These are phyloP conservation scores for Psilocybe cyanescens DNA, from an alignment of 768 basidiomycete genomes.

Conservation along the genomic window DNA sequence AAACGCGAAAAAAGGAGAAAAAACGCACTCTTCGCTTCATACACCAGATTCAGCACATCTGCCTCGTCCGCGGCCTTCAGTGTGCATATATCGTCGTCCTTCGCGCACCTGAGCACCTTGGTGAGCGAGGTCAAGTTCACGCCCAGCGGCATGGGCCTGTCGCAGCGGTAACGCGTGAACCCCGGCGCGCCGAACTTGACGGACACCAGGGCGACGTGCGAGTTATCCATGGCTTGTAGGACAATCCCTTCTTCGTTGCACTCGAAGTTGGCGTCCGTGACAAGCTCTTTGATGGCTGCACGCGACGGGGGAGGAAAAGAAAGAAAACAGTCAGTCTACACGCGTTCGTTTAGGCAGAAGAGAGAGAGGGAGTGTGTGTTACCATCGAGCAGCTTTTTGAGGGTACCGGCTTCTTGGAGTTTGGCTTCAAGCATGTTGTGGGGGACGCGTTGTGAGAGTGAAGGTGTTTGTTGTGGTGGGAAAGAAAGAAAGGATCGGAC, in stretches of 20 bases:
- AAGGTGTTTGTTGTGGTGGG: not conserved
- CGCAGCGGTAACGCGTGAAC: conserved; percentile 61
- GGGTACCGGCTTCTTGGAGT: conserved; percentile 80
- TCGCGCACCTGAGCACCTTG: conserved; percentile 97
- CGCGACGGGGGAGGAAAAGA: conserved; percentile 1
- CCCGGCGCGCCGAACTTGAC: conserved; percentile 38
- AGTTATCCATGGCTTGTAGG: conserved; percentile 99
- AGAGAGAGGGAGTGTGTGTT: not conserved
- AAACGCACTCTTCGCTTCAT: conserved; percentile 84
- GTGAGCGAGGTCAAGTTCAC: conserved; percentile 87
- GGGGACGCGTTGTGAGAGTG: conserved; percentile 12
- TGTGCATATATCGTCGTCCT: conserved; percentile 82
- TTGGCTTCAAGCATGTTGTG: conserved; percentile 87
- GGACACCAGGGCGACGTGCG: conserved; percentile 95
- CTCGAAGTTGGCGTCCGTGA: conserved; percentile 97
- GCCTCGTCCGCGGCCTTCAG: conserved; percentile 91
- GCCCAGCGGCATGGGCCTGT: conserved; percentile 91
- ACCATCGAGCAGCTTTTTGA: conserved; percentile 96
- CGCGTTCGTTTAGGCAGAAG: too few species aligned
- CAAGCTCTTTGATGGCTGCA: conserved; percentile 95
- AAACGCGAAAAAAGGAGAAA: not conserved
- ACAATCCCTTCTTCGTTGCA: conserved; percentile 95
- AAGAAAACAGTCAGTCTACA: not conserved
- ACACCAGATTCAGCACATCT: conserved; percentile 85
- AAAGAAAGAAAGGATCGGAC: conserved; percentile 22